Percentiles rank a stretch among this genome's conserved stretches.
Evolutionary conservation across 2,329 filamentous ascomycete species (phyloP).

Genomic region (Fusarium newnesense): DNA sequence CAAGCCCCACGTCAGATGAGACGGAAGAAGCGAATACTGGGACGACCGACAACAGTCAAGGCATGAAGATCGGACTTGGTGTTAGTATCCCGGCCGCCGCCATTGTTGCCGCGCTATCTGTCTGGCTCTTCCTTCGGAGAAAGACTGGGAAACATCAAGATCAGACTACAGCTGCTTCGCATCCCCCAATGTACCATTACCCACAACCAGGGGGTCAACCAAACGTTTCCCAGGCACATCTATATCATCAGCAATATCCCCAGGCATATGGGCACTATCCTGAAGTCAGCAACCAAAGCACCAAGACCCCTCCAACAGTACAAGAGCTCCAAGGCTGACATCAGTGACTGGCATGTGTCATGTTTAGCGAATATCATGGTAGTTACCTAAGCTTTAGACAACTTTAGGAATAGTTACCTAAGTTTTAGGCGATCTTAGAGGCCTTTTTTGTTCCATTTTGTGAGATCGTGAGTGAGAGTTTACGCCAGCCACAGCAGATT

Average conservation of each 20-base stretch:
- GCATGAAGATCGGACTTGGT: constrained; percentile 21
- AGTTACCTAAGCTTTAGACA: background rate
- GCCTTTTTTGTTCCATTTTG: background rate
- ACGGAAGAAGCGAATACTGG: background rate
- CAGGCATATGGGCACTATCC: background rate
- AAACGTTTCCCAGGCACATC: background rate
- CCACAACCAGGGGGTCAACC: background rate
- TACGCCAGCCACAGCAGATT: background rate
- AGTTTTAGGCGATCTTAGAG: background rate
- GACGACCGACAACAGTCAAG: background rate
- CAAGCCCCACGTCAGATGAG: background rate
- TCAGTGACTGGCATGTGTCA: background rate
- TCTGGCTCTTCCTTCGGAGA: background rate
- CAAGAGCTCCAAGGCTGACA: constrained; percentile 4
- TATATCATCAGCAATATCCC: background rate
- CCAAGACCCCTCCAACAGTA: background rate
- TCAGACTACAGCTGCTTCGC: background rate
- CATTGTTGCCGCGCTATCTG: background rate
- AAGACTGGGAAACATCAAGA: background rate
- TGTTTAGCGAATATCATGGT: too few species aligned
- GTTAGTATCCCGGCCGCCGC: constrained; percentile 15
- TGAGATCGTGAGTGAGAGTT: background rate
- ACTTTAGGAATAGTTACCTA: background rate
- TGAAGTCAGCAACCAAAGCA: background rate
- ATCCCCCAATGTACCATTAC: background rate